Evolutionary conservation across 768 basidiomycete species (phyloP), one percentile per base, ranked within the genome.

Genomic region (Galerina marginata): DNA sequence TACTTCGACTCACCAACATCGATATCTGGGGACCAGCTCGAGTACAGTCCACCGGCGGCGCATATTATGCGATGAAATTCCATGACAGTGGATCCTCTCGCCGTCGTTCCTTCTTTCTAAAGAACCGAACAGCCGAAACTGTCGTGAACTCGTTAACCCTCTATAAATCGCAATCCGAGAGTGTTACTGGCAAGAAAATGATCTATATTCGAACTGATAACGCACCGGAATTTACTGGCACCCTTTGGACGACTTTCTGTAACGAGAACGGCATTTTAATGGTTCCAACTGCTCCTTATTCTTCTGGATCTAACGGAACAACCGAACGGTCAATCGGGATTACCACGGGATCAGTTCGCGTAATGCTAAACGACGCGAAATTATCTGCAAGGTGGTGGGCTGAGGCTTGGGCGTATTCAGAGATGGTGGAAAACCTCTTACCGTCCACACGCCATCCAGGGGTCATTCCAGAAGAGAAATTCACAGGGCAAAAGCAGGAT

Each of bases 391-490:
- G 36, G 12, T 54, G 33, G 40, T 64, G 63, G 63, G 63, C 63
- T 2, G 54, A 66, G 20, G 54, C 62, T 1, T 59, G 58, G 39
- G 47, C 59, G 0, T 59, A 43, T 10, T 16, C 55, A 0, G 47
- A 60, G 3, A 48, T 42, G 4, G 56, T 57, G 20, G 56, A 58
- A 6, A 66, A 68, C 37, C 36, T 49, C 3, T 36, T 66, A 9
- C 65, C 58, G 10, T 65, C 57, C 4, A 43, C 62, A 11, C 40
- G 58, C n/a, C 62, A 60, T 20, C 62, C 62, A 10, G 54, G 50
- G 2, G 23, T 44, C 0, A 66, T 66, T 0, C 67, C 65, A 1
- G 58, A 62, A 37, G 65, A 68, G 42, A 58, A 23, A n/a, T 66
- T 56, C 53, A 60, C 60, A 0, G 59, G 59, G 15, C 16, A 64